Percentiles rank a stretch among this genome's conserved stretches.
These are phyloP conservation scores for Hortiboletus rubellus DNA, from an alignment of 1,284 basidiomycete species.

Conservation along the genomic window DNA sequence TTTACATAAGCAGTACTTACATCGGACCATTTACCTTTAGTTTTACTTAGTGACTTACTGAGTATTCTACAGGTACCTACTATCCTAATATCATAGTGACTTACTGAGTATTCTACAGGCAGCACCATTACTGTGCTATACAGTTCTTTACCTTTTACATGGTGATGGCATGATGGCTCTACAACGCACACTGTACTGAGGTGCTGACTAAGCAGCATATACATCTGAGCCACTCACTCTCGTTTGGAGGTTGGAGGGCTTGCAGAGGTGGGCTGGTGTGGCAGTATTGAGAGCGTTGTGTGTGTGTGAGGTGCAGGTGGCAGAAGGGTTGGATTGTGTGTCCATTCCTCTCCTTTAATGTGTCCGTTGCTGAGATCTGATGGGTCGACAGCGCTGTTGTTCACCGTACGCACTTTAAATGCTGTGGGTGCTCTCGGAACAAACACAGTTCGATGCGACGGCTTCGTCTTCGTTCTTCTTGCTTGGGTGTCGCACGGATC, in stretches of 20 bases:
- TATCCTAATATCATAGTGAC: too few relatives aligned
- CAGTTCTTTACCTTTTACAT: too few relatives aligned
- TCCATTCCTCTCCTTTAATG: neutral
- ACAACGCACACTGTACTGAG: too few relatives aligned
- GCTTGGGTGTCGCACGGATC: conserved; percentile 65
- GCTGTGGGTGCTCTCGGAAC: conserved; percentile 80
- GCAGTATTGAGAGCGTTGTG: conserved; percentile 75
- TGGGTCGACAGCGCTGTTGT: conserved; percentile 58
- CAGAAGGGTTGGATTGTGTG: conserved; percentile 72
- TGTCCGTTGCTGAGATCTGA: neutral
- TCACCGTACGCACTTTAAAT: conserved; percentile 90
- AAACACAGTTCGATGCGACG: conserved; percentile 82
- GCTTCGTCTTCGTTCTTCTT: conserved; percentile 80
- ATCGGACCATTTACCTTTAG: too few relatives aligned
- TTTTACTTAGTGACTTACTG: too few relatives aligned
- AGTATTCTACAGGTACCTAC: too few relatives aligned
- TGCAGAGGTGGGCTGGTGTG: conserved; percentile 73
- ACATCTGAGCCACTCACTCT: too few relatives aligned
- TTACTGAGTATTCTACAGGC: too few relatives aligned
- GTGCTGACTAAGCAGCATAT: too few relatives aligned
- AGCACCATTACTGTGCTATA: too few relatives aligned
- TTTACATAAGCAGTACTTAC: too few relatives aligned
- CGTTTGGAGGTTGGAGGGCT: conserved; percentile 69
- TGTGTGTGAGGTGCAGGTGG: conserved; percentile 72
- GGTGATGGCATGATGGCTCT: too few relatives aligned